phyloP scores from a whole-genome alignment of 768 basidiomycete genomes.

The Russula sp. region DNA sequence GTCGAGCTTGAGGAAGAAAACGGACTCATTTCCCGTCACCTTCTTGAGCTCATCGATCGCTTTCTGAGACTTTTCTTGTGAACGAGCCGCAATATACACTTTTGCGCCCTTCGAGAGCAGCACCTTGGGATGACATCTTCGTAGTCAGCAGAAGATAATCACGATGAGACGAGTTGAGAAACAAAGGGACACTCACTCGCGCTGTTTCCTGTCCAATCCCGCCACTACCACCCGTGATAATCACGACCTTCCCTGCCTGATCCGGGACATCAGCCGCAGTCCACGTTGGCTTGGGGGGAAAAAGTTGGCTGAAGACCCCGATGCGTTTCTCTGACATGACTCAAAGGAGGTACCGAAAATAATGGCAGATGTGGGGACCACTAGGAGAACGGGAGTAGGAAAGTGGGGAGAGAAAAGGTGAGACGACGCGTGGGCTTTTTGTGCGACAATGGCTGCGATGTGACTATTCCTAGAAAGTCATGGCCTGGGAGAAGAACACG shows the following conservation, averaged over 20 bases:
- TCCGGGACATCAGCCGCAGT: constrained; percentile 31
- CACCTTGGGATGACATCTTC: constrained; percentile 24
- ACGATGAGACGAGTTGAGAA: too few species aligned
- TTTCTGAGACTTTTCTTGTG: constrained; percentile 26
- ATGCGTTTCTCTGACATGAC: constrained; percentile 18
- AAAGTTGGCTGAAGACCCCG: constrained; percentile 16
- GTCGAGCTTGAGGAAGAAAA: constrained; percentile 39
- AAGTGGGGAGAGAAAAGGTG: not conserved
- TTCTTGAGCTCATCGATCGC: constrained; percentile 32
- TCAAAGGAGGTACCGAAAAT: not conserved
- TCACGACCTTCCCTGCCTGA: constrained; percentile 32
- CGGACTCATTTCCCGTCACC: constrained; percentile 25
- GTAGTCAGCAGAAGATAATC: not conserved
- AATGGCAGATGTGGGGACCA: not conserved
- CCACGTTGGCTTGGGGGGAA: constrained; percentile 26
- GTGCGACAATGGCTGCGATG: not conserved
- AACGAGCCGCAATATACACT: constrained; percentile 37
- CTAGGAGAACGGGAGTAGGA: not conserved
- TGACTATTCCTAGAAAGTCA: not conserved
- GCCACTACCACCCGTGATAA: constrained; percentile 34
- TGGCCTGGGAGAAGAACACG: not conserved
- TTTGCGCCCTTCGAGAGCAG: constrained; percentile 36
- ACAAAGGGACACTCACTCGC: not conserved
- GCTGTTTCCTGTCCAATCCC: constrained; percentile 32
- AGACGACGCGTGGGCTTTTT: not conserved